Conservation (phyloP, 208 protist genomes). For the Trypanosoma avium region DNA sequence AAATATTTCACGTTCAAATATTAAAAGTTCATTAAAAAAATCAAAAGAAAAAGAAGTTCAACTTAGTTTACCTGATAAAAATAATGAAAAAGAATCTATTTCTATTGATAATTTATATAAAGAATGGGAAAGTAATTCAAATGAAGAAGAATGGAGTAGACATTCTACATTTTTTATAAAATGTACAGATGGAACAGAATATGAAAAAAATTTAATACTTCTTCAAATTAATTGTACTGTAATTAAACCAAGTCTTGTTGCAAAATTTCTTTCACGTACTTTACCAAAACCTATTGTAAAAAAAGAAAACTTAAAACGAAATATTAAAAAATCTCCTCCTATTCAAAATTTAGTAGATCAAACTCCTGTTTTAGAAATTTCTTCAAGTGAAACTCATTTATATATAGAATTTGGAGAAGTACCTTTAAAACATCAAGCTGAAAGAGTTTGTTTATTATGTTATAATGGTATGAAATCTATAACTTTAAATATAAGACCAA, state of each 20-base stretch:
- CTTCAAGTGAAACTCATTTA: constrained; percentile 12
- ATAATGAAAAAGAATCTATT: neutral
- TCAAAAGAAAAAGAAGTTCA: constrained; percentile 18
- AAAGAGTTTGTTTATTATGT: constrained; percentile 39
- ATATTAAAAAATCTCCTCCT: constrained; percentile 19
- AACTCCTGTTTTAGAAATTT: constrained; percentile 23
- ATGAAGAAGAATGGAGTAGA: constrained; percentile 33
- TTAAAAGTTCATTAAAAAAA: constrained; percentile 17
- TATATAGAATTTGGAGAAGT: constrained; percentile 64
- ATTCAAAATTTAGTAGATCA: constrained; percentile 5
- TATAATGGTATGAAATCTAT: constrained; percentile 35
- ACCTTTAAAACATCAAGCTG: constrained; percentile 43
- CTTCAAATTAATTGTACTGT: constrained; percentile 45
- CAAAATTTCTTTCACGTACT: constrained; percentile 11
- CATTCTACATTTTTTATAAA: constrained; percentile 33
- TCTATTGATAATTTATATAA: constrained; percentile 23
- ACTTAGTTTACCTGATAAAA: constrained; percentile 3
- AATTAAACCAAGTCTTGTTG: constrained; percentile 27
- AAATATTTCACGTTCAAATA: constrained; percentile 8
- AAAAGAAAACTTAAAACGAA: constrained; percentile 21
- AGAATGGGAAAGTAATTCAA: constrained; percentile 28
- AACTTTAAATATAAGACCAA: constrained; percentile 44
- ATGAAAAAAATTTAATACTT: constrained; percentile 11
- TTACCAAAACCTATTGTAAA: constrained; percentile 9
- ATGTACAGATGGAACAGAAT: constrained; percentile 13